phyloP scores from a whole-genome alignment of 352 stramenopile genomes.

The Phytophthora cactorum region DNA sequence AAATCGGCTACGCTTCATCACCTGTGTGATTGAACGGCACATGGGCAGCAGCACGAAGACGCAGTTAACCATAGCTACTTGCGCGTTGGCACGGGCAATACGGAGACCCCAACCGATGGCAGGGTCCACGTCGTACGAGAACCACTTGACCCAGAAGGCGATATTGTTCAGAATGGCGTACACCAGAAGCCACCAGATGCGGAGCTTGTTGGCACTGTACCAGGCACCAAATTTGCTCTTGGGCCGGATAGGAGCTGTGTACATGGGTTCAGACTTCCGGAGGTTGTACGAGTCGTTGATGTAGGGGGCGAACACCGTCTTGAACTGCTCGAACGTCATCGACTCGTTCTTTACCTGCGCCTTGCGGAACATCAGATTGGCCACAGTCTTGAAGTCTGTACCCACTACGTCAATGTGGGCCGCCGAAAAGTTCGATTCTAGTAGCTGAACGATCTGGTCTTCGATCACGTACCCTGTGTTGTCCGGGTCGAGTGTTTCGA shows the following conservation, averaged over 20 bases:
- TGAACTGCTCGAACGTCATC: slow-evolving; percentile 81
- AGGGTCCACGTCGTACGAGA: slow-evolving; percentile 72
- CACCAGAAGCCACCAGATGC: slow-evolving; percentile 81
- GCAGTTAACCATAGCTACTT: slow-evolving; percentile 82
- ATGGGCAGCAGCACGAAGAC: slow-evolving; percentile 81
- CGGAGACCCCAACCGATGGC: slow-evolving; percentile 77
- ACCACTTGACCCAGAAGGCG: slow-evolving; percentile 82
- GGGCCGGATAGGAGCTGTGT: slow-evolving; percentile 32
- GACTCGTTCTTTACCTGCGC: slow-evolving; percentile 55
- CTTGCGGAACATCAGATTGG: slow-evolving; percentile 75
- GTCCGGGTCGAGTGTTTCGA: slow-evolving; percentile 77
- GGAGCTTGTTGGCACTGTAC: slow-evolving; percentile 76
- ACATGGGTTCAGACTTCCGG: slow-evolving; percentile 41
- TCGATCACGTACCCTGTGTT: slow-evolving; percentile 58
- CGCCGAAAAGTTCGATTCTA: slow-evolving; percentile 76
- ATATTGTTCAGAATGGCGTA: slow-evolving; percentile 74
- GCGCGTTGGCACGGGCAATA: slow-evolving; percentile 72
- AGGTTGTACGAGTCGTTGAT: slow-evolving; percentile 66
- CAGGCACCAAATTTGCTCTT: slow-evolving; percentile 72
- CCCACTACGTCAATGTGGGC: slow-evolving; percentile 79
- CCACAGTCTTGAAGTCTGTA: slow-evolving; percentile 71
- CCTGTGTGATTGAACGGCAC: slow-evolving; percentile 76
- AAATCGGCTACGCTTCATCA: slow-evolving; percentile 70
- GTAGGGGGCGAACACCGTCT: slow-evolving; percentile 72
- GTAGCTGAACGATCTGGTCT: slow-evolving; percentile 67